Evolutionary conservation across 768 basidiomycete genomes (phyloP), one percentile per base, ranked within the genome.

Genomic region (Cystofilobasidium ferigula): DNA sequence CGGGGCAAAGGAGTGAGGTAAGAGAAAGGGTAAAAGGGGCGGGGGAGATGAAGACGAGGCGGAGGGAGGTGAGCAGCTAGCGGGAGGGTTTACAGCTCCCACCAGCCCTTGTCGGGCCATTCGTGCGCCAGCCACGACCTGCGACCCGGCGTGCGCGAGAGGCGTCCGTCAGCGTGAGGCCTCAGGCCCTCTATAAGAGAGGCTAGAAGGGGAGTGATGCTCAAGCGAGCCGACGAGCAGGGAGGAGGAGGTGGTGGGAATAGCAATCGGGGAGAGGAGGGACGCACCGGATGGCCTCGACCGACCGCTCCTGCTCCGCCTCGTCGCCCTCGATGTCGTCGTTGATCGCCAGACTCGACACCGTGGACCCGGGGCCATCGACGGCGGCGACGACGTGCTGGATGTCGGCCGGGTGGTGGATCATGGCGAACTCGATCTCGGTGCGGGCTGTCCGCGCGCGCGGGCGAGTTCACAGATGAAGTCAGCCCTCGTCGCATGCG

Each of bases 241-340:
- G 5, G 12, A 43, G 8, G 12, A 13, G 5, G 8, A 18, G 42
- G 4, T 18, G 42, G 42, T 8, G 5, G 42, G 45, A n/a, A 47
- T 8, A 16, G 38, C 38, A 8, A n/a, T n/a, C 22, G n/a, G 20
- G n/a, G 7, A 16, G 45, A 47, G 22, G n/a, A 6, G 22, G n/a
- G n/a, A n/a, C 45, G 45, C n/a, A 47, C 45, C 24, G 4, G 51
- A 54, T 54, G 51, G 51, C 47, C 51, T 54, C 51, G 28, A 24
- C 51, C 12, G 51, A 32, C 2, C 28, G 20, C 45, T 48, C 45
- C 45, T 48, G 13, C 6, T 48, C 45, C 3, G 45, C 24, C 30
- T 62, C 61, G 22, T 28, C 8, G 0, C 61, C 62, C 16, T 54
- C 62, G 51, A 63, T 34, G 40, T 63, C 62, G 62, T 63, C 62